Percentiles rank a stretch among this genome's conserved stretches.
These are phyloP conservation scores for Alternaria hordeiaustralica DNA, from an alignment of 2,329 filamentous ascomycete species.

Conservation along the genomic window DNA sequence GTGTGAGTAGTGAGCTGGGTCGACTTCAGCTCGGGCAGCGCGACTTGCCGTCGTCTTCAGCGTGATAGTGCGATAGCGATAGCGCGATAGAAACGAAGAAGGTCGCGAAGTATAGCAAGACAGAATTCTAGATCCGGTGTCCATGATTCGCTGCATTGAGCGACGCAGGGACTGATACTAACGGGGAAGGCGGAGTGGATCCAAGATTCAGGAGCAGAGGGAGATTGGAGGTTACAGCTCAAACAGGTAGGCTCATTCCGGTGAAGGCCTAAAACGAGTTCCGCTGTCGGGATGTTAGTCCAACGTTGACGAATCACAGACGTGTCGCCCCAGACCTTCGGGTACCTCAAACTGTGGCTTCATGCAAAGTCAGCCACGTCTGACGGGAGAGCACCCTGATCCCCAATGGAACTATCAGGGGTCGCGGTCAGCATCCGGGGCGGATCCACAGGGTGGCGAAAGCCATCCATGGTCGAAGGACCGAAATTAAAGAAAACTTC, in stretches of 20 bases:
- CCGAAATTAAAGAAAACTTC: constrained; percentile 17
- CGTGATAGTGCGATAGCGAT: background rate
- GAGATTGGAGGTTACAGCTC: background rate
- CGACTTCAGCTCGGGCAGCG: background rate
- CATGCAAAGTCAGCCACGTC: constrained; percentile 28
- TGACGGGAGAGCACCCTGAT: constrained; percentile 10
- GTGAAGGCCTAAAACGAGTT: constrained; percentile 11
- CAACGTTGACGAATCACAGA: constrained; percentile 19
- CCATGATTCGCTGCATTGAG: background rate
- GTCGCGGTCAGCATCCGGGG: constrained; percentile 2
- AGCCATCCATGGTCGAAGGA: constrained; percentile 3
- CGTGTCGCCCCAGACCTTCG: background rate
- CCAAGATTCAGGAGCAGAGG: constrained; percentile 3
- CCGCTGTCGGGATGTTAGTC: constrained; percentile 17
- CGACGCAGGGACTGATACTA: background rate
- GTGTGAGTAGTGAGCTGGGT: background rate
- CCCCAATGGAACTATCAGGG: constrained; percentile 1
- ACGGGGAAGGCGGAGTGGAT: constrained; percentile 10
- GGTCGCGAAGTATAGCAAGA: background rate
- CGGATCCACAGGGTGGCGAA: constrained; percentile 8
- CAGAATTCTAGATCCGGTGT: constrained; percentile 14
- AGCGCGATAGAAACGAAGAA: background rate
- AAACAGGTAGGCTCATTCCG: constrained; percentile 13
- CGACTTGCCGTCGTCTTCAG: background rate
- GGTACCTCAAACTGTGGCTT: constrained; percentile 26